A percentile compares a stretch with the other conserved stretches of the same genome.
These are phyloP conservation scores for Penicillium sp. DNA, from an alignment of 2,329 filamentous ascomycete species.

Conservation along the genomic window DNA sequence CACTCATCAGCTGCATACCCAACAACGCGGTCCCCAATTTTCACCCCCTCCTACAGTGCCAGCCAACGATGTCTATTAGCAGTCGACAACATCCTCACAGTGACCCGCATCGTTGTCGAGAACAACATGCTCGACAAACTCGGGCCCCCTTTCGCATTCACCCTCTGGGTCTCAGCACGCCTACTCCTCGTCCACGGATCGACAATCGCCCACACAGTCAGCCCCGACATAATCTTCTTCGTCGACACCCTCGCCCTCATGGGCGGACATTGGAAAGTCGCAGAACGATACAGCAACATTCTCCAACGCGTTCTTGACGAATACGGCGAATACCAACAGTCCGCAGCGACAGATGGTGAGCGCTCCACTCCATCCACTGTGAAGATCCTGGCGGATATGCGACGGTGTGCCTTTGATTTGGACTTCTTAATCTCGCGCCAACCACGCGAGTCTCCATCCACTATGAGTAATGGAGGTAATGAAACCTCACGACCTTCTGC, in stretches of 20 bases:
- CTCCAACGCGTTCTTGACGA: constrained; percentile 83
- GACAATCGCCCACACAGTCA: constrained; percentile 80
- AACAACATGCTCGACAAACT: constrained; percentile 75
- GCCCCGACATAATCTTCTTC: constrained; percentile 75
- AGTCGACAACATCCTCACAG: constrained; percentile 75
- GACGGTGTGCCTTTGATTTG: constrained; percentile 82
- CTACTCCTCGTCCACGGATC: constrained; percentile 86
- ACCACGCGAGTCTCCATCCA: constrained; percentile 50
- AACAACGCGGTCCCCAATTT: constrained; percentile 81
- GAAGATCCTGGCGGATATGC: constrained; percentile 86
- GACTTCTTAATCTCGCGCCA: constrained; percentile 87
- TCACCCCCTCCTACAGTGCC: constrained; percentile 83
- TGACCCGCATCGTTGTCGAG: constrained; percentile 74
- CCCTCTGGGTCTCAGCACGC: constrained; percentile 85
- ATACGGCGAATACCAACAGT: constrained; percentile 72
- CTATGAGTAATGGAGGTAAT: constrained; percentile 28
- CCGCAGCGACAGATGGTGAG: constrained; percentile 60
- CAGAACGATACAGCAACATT: constrained; percentile 74
- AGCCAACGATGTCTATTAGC: constrained; percentile 79
- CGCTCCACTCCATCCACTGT: constrained; percentile 78
- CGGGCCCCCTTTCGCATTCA: constrained; percentile 88
- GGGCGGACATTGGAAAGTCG: constrained; percentile 82
- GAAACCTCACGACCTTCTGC: constrained; percentile 2
- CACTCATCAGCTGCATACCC: constrained; percentile 93
- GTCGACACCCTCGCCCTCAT: constrained; percentile 78